Evolutionary conservation across 179 eudicot species (phyloP).

Genomic region (Beta macrorhiza): DNA sequence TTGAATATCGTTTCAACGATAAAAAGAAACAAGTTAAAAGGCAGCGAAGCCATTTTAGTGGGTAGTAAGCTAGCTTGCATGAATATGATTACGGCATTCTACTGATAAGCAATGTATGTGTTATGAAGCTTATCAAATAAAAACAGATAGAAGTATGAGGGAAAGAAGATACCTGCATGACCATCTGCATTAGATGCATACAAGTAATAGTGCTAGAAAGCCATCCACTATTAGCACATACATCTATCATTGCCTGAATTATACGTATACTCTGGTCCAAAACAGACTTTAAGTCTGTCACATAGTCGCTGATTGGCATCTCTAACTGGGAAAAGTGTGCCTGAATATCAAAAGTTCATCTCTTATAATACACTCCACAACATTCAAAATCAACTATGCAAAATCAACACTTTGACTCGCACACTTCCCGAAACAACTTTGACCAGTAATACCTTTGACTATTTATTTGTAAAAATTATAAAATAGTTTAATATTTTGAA

Average conservation of each 20-base stretch:
- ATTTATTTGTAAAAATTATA: too few species aligned
- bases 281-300: slow-evolving; percentile 92
- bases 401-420: too few species aligned
- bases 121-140: neutral
- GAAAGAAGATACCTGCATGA: slow-evolving; percentile 81
- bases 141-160: slow-evolving; percentile 1
- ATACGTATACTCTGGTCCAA: slow-evolving; percentile 98
- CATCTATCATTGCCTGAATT: slow-evolving; percentile 96
- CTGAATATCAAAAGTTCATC: slow-evolving; percentile 41
- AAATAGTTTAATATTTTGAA: too few species aligned
- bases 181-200: slow-evolving; percentile 97
- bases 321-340: slow-evolving; percentile 96
- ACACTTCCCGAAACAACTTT: too few species aligned
- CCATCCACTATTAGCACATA: slow-evolving; percentile 99
- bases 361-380: slow-evolving; percentile 3
- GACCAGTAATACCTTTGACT: too few species aligned
- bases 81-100: neutral
- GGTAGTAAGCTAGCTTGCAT: neutral
- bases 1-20: neutral
- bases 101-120: neutral
- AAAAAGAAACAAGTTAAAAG: neutral
- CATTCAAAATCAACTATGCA: neutral
- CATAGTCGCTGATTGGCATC: slow-evolving; percentile 86
- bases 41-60: neutral
- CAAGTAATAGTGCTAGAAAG: slow-evolving; percentile 84